A percentile compares a stretch with the other conserved stretches of the same genome.
Evolutionary conservation across 2,329 filamentous ascomycete species (phyloP).

Genomic region (Aspergillus sp.): DNA sequence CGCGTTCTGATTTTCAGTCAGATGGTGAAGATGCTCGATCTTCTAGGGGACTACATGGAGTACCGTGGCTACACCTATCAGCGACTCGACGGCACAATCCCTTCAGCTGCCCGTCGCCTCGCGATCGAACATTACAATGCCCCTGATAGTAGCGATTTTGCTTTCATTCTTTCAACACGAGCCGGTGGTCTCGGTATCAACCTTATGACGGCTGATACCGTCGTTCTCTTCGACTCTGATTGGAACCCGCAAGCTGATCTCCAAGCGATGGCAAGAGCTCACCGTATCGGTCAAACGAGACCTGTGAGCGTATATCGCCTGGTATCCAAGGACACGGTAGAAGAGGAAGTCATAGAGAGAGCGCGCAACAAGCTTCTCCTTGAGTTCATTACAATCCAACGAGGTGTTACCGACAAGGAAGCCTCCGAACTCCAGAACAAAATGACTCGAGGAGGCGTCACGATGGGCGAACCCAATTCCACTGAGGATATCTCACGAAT

Average conservation of each 20-base stretch:
- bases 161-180: constrained; percentile 91
- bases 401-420: constrained; percentile 93
- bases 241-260: constrained; percentile 99
- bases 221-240: constrained; percentile 91
- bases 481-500: constrained; percentile 96
- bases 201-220: constrained; percentile 96
- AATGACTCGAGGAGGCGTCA: constrained; percentile 65
- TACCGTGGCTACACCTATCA: constrained; percentile 95
- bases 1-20: constrained; percentile 98
- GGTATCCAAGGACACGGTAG: constrained; percentile 96
- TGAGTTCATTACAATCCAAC: constrained; percentile 96
- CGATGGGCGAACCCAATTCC: constrained; percentile 77
- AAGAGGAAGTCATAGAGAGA: constrained; percentile 95
- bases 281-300: constrained; percentile 94
- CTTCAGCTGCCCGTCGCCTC: constrained; percentile 82
- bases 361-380: constrained; percentile 97
- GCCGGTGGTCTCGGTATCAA: constrained; percentile 99
- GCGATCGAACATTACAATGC: constrained; percentile 99
- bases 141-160: constrained; percentile 94
- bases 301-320: constrained; percentile 96
- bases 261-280: constrained; percentile 97
- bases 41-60: constrained; percentile 90
- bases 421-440: constrained; percentile 82
- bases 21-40: constrained; percentile 99
- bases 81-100: constrained; percentile 91